Conservation (phyloP, 257 asterid species). For the Solanum megistacrolobum region DNA sequence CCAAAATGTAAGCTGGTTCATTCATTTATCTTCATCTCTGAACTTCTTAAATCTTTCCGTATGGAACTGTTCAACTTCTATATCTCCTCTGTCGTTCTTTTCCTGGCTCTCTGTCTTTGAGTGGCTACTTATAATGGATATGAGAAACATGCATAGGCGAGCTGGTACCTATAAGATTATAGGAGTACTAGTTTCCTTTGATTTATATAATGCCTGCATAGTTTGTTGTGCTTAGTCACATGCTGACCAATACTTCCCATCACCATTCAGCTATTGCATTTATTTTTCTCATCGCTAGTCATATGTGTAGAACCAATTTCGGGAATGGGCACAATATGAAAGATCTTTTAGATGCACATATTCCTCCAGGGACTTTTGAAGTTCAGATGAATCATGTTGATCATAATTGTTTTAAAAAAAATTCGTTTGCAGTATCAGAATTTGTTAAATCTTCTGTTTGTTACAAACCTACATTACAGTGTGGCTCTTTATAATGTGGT, state of each 20-base stretch:
- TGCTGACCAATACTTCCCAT: background rate
- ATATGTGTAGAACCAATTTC: background rate
- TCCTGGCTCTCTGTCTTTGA: background rate
- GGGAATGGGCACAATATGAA: background rate
- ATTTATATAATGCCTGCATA: too few species aligned
- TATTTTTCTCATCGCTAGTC: background rate
- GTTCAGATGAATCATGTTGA: background rate
- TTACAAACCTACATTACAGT: background rate
- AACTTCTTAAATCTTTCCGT: background rate
- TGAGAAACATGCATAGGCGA: background rate
- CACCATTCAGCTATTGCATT: background rate
- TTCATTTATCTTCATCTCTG: background rate
- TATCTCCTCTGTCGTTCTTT: background rate
- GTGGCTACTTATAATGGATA: background rate
- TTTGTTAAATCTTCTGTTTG: background rate
- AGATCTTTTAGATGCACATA: background rate
- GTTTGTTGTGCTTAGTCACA: too few species aligned
- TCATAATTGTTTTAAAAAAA: background rate
- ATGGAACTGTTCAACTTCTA: background rate
- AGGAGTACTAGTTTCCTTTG: too few species aligned
- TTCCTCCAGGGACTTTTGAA: background rate
- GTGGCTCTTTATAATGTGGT: background rate
- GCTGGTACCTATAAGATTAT: background rate
- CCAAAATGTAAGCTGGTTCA: constrained; percentile 31
- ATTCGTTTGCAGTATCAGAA: background rate